phyloP scores from a whole-genome alignment of 2,329 filamentous ascomycete genomes.

The Coniochaeta pulveracea region DNA sequence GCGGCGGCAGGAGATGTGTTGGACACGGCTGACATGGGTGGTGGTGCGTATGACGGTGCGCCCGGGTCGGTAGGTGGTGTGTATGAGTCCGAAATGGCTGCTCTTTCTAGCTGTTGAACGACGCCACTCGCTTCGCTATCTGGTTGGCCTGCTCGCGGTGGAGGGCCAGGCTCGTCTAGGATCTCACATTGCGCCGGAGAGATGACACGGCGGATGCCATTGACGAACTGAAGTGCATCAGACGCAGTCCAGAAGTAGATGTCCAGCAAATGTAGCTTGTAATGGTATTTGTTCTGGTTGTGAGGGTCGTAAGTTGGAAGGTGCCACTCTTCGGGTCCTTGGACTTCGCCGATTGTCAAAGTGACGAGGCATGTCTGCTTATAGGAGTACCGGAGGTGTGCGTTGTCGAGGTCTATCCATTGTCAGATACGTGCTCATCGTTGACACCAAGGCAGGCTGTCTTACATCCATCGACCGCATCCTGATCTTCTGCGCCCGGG shows the following conservation, averaged over 20 bases:
- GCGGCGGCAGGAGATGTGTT: constrained; percentile 12
- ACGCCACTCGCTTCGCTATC: constrained; percentile 50
- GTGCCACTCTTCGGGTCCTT: constrained; percentile 56
- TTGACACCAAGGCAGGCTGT: constrained; percentile 6
- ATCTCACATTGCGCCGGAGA: constrained; percentile 50
- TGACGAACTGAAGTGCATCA: constrained; percentile 61
- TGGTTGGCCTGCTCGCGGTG: constrained; percentile 27
- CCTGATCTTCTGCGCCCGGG: constrained; percentile 63
- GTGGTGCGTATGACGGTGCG: constrained; percentile 25
- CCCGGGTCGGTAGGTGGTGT: constrained; percentile 17
- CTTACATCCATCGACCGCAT: constrained; percentile 69
- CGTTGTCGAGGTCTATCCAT: constrained; percentile 49
- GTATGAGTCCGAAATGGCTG: constrained; percentile 51
- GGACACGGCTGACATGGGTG: constrained; percentile 24
- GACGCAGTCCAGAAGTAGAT: constrained; percentile 70
- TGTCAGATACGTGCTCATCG: background rate
- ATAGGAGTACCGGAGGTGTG: constrained; percentile 58
- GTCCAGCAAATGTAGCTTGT: constrained; percentile 64
- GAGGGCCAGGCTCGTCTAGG: constrained; percentile 49
- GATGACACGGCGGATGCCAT: constrained; percentile 53
- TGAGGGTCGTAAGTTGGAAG: constrained; percentile 60
- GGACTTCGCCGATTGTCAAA: constrained; percentile 45
- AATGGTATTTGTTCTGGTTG: constrained; percentile 70
- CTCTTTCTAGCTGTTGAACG: constrained; percentile 62
- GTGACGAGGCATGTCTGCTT: constrained; percentile 63